phyloP scores from a whole-genome alignment of 2,329 filamentous ascomycete genomes.

The Emericellopsis atlantica region DNA sequence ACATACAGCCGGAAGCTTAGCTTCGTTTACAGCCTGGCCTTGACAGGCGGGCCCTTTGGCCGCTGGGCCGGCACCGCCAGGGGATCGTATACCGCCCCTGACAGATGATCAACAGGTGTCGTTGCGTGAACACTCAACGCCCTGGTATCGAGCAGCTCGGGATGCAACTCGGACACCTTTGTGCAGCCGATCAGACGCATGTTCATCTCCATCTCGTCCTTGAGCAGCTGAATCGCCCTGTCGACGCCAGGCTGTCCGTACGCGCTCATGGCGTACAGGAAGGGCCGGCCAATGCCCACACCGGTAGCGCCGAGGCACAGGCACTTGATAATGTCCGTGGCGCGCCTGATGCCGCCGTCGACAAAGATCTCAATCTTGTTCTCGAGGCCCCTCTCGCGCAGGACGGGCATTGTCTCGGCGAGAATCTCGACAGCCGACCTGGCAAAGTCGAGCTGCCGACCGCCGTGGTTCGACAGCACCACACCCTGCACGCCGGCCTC shows the following conservation, averaged over 20 bases:
- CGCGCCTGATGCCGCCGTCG: constrained; percentile 81
- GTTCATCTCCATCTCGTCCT: constrained; percentile 98
- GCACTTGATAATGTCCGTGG: constrained; percentile 91
- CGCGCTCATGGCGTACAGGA: constrained; percentile 90
- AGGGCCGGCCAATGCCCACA: constrained; percentile 87
- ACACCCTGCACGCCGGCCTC: constrained; percentile 77
- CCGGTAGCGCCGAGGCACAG: constrained; percentile 84
- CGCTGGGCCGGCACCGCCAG: constrained; percentile 38
- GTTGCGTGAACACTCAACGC: constrained; percentile 46
- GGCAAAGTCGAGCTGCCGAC: constrained; percentile 84
- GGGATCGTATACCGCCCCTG: constrained; percentile 38
- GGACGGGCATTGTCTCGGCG: constrained; percentile 82
- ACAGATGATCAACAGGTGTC: constrained; percentile 35
- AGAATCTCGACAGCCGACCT: constrained; percentile 82
- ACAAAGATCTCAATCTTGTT: constrained; percentile 76
- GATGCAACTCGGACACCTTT: constrained; percentile 64
- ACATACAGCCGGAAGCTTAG: neutral
- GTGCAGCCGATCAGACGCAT: constrained; percentile 85
- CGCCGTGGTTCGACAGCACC: constrained; percentile 92
- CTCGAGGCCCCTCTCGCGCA: constrained; percentile 61
- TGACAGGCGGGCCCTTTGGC: constrained; percentile 11
- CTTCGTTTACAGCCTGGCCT: constrained; percentile 34
- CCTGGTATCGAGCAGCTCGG: constrained; percentile 66
- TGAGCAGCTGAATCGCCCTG: constrained; percentile 80
- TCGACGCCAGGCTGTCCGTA: constrained; percentile 84